Percentiles rank a stretch among this genome's conserved stretches.
These are phyloP conservation scores for Alternaria metachromatica DNA, from an alignment of 2,329 filamentous ascomycete genomes.

Conservation along the genomic window DNA sequence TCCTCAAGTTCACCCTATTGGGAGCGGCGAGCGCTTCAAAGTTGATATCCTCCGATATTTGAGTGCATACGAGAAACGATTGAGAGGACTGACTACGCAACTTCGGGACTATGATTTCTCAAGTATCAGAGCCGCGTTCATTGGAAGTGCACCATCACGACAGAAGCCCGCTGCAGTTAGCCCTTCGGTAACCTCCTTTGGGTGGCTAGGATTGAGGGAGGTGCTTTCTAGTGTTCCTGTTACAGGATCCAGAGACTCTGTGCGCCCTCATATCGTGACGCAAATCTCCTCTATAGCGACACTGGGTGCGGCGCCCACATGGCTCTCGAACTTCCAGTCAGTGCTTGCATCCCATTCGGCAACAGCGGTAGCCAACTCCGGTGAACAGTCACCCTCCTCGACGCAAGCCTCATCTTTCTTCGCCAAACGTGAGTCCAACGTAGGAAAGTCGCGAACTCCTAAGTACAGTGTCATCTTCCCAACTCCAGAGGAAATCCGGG, in stretches of 20 bases:
- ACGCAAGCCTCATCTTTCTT: constrained; percentile 18
- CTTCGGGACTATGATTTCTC: constrained; percentile 73
- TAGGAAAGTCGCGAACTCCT: constrained; percentile 53
- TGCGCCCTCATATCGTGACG: constrained; percentile 55
- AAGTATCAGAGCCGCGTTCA: constrained; percentile 69
- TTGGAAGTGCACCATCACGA: constrained; percentile 79
- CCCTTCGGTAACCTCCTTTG: constrained; percentile 67
- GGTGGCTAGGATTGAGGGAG: constrained; percentile 73
- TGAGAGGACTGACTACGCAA: constrained; percentile 62
- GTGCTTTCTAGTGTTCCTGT: constrained; percentile 60
- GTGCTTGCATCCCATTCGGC: constrained; percentile 28
- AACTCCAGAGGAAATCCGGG: constrained; percentile 77
- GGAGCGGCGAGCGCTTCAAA: constrained; percentile 76
- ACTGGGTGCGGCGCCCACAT: constrained; percentile 71
- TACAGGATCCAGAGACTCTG: constrained; percentile 40
- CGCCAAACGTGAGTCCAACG: constrained; percentile 5
- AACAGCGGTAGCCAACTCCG: neutral
- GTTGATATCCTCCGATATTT: constrained; percentile 76
- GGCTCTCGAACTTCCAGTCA: constrained; percentile 67
- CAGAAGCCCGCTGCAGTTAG: constrained; percentile 59
- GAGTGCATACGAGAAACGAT: constrained; percentile 68
- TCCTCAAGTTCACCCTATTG: constrained; percentile 47
- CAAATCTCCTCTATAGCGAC: constrained; percentile 86
- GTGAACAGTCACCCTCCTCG: neutral
- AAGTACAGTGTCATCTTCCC: constrained; percentile 79